phyloP scores from a whole-genome alignment of 2,329 filamentous ascomycete genomes.

The Lomentospora prolificans region DNA sequence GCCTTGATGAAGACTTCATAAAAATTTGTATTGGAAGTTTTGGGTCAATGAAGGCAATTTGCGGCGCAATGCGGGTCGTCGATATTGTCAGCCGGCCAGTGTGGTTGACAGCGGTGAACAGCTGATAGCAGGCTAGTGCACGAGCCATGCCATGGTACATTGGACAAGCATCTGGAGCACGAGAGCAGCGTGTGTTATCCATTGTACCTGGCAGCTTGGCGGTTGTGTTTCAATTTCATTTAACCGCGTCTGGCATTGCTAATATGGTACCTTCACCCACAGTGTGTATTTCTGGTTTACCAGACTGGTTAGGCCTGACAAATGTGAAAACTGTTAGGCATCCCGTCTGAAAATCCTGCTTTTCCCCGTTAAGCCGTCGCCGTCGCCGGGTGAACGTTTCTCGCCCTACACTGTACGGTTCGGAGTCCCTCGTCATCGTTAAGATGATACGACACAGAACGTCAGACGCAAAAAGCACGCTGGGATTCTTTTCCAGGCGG shows the following conservation, averaged over 20 bases:
- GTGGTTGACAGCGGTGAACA: not conserved
- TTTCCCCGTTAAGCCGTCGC: not conserved
- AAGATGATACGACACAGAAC: not conserved
- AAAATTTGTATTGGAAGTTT: slow-evolving; percentile 9
- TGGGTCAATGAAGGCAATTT: slow-evolving; percentile 10
- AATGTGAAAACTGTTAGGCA: not conserved
- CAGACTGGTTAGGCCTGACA: not conserved
- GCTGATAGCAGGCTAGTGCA: no score
- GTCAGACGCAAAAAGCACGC: not conserved
- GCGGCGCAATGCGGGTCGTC: not conserved
- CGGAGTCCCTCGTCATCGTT: not conserved
- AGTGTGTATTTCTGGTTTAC: not conserved
- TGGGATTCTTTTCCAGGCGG: not conserved
- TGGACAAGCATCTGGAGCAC: no score
- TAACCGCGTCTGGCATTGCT: slow-evolving; percentile 4
- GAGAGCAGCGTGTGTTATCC: not conserved
- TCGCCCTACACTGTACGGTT: not conserved
- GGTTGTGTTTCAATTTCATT: slow-evolving; percentile 7
- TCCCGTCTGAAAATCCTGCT: not conserved
- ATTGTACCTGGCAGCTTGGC: not conserved
- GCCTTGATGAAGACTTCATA: slow-evolving; percentile 4
- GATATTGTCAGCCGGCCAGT: no score
- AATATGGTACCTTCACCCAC: not conserved
- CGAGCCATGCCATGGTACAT: no score
- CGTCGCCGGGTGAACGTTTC: not conserved